Evolutionary conservation across 169 alveolate genomes (phyloP).

Genomic region (Toxoplasma gondii): DNA sequence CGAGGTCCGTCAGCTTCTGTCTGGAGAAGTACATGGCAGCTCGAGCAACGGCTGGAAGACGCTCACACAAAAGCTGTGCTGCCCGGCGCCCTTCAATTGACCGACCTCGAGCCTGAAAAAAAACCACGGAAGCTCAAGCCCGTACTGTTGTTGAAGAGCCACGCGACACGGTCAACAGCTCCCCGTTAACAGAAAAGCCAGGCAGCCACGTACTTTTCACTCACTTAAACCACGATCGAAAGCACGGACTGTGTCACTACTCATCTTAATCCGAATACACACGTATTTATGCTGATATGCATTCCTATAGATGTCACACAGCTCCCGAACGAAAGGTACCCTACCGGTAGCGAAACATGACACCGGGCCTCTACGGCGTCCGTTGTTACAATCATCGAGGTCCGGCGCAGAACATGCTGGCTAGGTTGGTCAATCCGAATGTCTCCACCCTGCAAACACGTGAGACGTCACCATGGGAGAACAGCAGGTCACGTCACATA

Average conservation of each 20-base stretch:
- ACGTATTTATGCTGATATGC: no score
- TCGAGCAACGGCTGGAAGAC: constrained; percentile 54
- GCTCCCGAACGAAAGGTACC: background rate
- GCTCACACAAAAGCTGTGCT: constrained; percentile 44
- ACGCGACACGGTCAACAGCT: background rate
- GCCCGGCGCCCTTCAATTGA: constrained; percentile 69
- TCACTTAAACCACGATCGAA: no score
- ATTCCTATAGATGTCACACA: no score
- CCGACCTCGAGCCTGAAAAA: constrained; percentile 59
- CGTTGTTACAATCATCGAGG: constrained; percentile 40
- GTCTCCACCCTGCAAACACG: constrained; percentile 55
- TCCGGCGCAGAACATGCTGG: constrained; percentile 64
- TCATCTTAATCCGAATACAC: no score
- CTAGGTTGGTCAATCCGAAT: constrained; percentile 65
- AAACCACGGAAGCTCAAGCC: background rate
- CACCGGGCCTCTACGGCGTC: constrained; percentile 67
- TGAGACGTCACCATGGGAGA: background rate
- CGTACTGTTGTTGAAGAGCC: background rate
- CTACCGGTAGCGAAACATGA: constrained; percentile 56
- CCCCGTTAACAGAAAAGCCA: no score
- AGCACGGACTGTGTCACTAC: no score
- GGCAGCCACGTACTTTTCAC: no score
- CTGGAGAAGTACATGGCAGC: constrained; percentile 42
- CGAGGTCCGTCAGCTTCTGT: constrained; percentile 24
- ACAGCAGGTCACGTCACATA: background rate